Evolutionary conservation across 768 basidiomycete genomes (phyloP), one percentile per base, ranked within the genome.

Genomic region (Lentinula sp.): DNA sequence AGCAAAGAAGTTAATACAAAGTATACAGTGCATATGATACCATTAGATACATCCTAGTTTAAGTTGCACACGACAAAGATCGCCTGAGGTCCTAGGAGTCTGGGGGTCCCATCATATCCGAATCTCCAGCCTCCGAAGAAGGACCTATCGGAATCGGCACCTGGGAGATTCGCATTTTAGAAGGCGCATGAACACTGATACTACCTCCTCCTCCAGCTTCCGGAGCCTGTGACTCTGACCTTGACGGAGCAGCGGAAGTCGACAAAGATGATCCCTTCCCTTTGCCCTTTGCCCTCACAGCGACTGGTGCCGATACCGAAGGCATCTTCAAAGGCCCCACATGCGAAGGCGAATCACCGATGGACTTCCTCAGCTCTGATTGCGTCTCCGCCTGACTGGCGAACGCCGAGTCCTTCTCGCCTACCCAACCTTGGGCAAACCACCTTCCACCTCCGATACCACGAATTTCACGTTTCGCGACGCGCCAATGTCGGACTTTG

Each of bases 361-460:
- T 68, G 10, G 67, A 53, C 55, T 71, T 71, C 16, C 66, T 66
- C 45, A 68, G 67, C 46, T 74, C 70, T 7, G 68, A 71, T 37
- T 66, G 66, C 15, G 70, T 62, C 20, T 74, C 72, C 20, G 72
- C 57, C 32, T 74, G 71, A 28, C 72, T 66, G 6, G 85, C 81
- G 61, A 81, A 85, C 54, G 87, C 81, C 9, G 88, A 90, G 55
- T 91, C 88, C 70, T 89, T 91, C 63, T 86, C 86, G 23, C 90
- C 91, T n/a, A 90, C 88, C 90, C 90, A 93, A n/a, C 87, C 74
- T 36, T 81, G 81, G 6, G 85, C 75, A 65, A 91, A 87, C 91
- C 91, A 93, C 43, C 90, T 83, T 1, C 91, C 91, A 12, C 91
- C 91, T 18, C 86, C 90, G 56, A 93, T 90, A 6, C 91, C 91